Conservation (phyloP, 1,284 basidiomycete species). For the Vanrija sp. region DNA sequence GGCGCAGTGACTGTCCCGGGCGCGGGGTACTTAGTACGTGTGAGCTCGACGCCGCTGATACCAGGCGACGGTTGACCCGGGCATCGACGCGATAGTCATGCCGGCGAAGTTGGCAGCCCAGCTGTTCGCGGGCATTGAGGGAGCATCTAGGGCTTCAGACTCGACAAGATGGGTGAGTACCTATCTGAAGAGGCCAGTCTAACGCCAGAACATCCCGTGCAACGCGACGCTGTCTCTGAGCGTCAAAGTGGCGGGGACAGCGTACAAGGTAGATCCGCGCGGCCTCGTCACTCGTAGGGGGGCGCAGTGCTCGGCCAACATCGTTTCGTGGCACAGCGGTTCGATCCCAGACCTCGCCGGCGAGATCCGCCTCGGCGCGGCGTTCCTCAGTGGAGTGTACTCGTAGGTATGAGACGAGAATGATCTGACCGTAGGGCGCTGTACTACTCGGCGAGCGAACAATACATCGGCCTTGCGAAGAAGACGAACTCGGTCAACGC, state of each 20-base stretch:
- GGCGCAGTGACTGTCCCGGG: slow-evolving; percentile 23
- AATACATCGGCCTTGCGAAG: slow-evolving; percentile 41
- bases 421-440: slow-evolving; percentile 26
- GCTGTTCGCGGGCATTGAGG: slow-evolving; percentile 25
- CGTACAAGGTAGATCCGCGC: slow-evolving; percentile 30
- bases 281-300: slow-evolving; percentile 27
- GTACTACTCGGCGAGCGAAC: slow-evolving; percentile 28
- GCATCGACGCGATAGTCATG: slow-evolving; percentile 37
- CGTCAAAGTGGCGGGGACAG: slow-evolving; percentile 24
- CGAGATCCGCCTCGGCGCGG: slow-evolving; percentile 41
- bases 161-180: slow-evolving; percentile 36
- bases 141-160: slow-evolving; percentile 25
- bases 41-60: neutral
- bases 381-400: slow-evolving; percentile 43
- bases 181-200: too few relatives aligned
- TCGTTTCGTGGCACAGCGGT: slow-evolving; percentile 39
- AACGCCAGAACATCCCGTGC: slow-evolving; percentile 41
- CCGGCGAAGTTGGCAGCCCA: slow-evolving; percentile 28
- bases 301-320: slow-evolving; percentile 35
- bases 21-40: slow-evolving; percentile 12
- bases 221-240: slow-evolving; percentile 32
- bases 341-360: slow-evolving; percentile 33
- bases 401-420: slow-evolving; percentile 24
- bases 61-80: slow-evolving; percentile 41
- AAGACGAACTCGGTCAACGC: slow-evolving; percentile 38